Evolutionary conservation across 164 flowering plant species (phyloP), one percentile per base, ranked within the genome.

Genomic region (Saururus chinensis): DNA sequence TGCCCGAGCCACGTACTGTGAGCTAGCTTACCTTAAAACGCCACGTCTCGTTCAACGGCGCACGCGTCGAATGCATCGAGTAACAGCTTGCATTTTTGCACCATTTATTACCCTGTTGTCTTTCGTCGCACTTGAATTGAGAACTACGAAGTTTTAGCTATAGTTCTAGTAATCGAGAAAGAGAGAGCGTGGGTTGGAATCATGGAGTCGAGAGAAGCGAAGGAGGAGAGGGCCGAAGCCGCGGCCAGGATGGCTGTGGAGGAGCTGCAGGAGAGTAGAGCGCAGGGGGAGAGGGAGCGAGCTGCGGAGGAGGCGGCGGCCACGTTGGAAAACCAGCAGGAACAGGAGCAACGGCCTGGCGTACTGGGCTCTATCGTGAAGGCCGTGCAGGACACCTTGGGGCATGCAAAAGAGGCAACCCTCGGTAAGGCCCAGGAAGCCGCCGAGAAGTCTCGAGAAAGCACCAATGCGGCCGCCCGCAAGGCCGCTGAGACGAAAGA

Each of bases 361-460:
- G 60, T 70, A 24, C 45, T 70, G 9, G 74, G 64, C 22, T 45
- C 61, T 17, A 67, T 86, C n/a, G 20, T 88, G 51, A 72, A 63
- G 68, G 78, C 81, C 0, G 86, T 85, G 16, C 70, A 64, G 24
- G 79, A 70, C 17, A 84, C 84, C 0, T 57, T 56, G n/a, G 87
- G 66, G 54, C 84, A 82, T 14, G 87, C 84, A 1, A 84, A 82
- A 51, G 92, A 85, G 23, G 26, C 59, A 12, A 82, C 82, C 9
- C 21, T 58, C 8, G 76, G 80, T 2, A 76, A 60, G 48, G 17
- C 74, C 37, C 65, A 67, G 8, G 73, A 66, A 7, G 56, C 73
- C 16, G 69, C 68, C 1, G 74, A 76, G 59, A 59, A 37, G 1
- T 19, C 72, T 0, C 40, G 61, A 48, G 70, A 63, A 30, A 26